These are phyloP conservation scores for Monilinia aucupariae DNA, from an alignment of 2,329 filamentous ascomycete genomes.

Conservation along the genomic window DNA sequence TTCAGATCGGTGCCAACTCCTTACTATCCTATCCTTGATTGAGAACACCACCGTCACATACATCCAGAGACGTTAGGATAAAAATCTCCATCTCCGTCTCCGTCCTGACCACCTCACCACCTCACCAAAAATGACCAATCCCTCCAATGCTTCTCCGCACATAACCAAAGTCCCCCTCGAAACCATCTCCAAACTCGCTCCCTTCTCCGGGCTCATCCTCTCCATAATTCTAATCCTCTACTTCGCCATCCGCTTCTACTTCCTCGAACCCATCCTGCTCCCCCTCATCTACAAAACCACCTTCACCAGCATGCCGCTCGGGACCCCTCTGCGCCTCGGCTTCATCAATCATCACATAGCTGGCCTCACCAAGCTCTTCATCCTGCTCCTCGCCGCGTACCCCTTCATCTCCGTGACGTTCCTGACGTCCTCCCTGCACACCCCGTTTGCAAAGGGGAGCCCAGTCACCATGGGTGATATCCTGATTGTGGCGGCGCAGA, in stretches of 20 bases:
- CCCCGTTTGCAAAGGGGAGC: slow-evolving; percentile 32
- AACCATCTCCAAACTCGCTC: slow-evolving; percentile 28
- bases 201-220: slow-evolving; percentile 31
- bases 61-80: not conserved
- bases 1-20: too few species aligned
- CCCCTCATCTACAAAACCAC: slow-evolving; percentile 35
- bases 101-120: not conserved
- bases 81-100: not conserved
- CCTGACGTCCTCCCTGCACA: slow-evolving; percentile 33
- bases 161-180: slow-evolving; percentile 26
- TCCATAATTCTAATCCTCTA: slow-evolving; percentile 30
- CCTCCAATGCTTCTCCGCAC: slow-evolving; percentile 19
- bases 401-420: slow-evolving; percentile 40
- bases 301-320: slow-evolving; percentile 34
- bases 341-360: slow-evolving; percentile 46
- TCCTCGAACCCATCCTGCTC: slow-evolving; percentile 40
- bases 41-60: not conserved
- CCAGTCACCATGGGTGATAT: slow-evolving; percentile 40
- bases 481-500: slow-evolving; percentile 38
- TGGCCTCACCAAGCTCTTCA: slow-evolving; percentile 39
- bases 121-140: not conserved
- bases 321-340: slow-evolving; percentile 37
- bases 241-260: slow-evolving; percentile 32
- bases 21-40: not conserved
- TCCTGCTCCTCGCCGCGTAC: slow-evolving; percentile 39